phyloP scores from a whole-genome alignment of 345 rosid species.

The Anastatica hierochuntica region DNA sequence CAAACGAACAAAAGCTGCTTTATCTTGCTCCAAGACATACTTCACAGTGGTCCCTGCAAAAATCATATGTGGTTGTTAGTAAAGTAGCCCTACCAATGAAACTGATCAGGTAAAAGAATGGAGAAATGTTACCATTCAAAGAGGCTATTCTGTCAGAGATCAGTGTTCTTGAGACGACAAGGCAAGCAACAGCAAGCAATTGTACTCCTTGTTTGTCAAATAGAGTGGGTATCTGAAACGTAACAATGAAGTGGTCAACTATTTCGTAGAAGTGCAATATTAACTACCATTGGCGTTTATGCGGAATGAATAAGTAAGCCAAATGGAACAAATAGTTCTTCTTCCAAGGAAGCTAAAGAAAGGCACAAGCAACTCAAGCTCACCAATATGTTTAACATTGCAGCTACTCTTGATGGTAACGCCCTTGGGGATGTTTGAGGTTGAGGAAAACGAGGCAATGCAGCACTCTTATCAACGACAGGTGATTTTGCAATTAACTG shows the following conservation, averaged over 20 bases:
- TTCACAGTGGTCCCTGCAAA: slow-evolving; percentile 87
- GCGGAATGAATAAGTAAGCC: background rate
- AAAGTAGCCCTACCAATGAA: no score
- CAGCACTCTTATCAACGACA: slow-evolving; percentile 26
- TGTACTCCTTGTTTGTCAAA: slow-evolving; percentile 93
- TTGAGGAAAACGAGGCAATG: slow-evolving; percentile 65
- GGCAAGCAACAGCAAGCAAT: slow-evolving; percentile 72
- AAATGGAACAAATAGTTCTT: background rate
- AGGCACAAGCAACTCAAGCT: slow-evolving; percentile 19
- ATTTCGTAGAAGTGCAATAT: background rate
- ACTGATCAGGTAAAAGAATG: no score
- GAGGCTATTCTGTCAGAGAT: slow-evolving; percentile 95
- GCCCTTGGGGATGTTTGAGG: slow-evolving; percentile 47
- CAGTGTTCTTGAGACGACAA: slow-evolving; percentile 89
- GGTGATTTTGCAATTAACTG: slow-evolving; percentile 69
- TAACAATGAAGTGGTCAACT: slow-evolving; percentile 10
- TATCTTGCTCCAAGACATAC: slow-evolving; percentile 94
- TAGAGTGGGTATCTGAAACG: slow-evolving; percentile 71
- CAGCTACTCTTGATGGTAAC: slow-evolving; percentile 75
- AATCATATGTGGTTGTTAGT: slow-evolving; percentile 12
- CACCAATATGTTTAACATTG: slow-evolving; percentile 85
- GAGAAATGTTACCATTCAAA: slow-evolving; percentile 50
- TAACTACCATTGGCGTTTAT: background rate
- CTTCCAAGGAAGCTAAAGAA: slow-evolving; percentile 11
- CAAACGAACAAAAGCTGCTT: slow-evolving; percentile 64